Percentiles rank a stretch among this genome's conserved stretches.
Evolutionary conservation across 1,284 basidiomycete genomes (phyloP).

Genomic region (Leccinum pachyderme): DNA sequence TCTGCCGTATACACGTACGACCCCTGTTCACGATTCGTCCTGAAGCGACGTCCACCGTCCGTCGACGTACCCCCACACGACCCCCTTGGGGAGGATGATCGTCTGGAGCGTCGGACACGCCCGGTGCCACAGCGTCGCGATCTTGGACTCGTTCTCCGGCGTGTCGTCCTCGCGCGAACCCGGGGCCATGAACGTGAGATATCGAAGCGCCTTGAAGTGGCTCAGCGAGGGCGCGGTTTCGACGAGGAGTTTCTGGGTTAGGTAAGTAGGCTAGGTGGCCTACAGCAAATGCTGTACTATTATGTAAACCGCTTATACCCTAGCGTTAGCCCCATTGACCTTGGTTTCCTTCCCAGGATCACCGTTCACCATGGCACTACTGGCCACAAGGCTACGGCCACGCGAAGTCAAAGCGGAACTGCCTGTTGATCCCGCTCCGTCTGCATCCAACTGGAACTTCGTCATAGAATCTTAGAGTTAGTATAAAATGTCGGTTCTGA

Average conservation of each 20-base stretch:
- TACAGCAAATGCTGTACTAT: no score
- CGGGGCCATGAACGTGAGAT: conserved; percentile 43
- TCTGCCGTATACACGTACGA: background rate
- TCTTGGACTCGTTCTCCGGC: conserved; percentile 33
- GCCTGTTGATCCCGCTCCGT: no score
- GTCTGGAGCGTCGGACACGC: conserved; percentile 44
- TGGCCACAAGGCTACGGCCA: no score
- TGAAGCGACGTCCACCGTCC: conserved; percentile 25
- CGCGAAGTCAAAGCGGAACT: no score
- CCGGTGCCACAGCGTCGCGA: conserved; percentile 37
- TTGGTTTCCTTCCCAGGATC: no score
- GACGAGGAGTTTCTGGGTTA: conserved; percentile 26
- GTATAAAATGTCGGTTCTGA: no score
- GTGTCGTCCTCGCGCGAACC: conserved; percentile 8
- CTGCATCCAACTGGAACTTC: no score
- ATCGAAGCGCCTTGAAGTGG: conserved; percentile 36
- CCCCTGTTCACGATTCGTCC: conserved; percentile 9
- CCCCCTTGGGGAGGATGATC: conserved; percentile 43
- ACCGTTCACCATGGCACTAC: no score
- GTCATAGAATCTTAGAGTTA: no score
- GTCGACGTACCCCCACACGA: conserved; percentile 39
- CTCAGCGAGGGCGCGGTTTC: conserved; percentile 27
- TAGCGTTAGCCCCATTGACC: no score
- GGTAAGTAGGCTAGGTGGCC: no score
- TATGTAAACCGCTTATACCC: no score